phyloP scores from a whole-genome alignment of 2,329 filamentous ascomycete genomes.

The Penicillium sclerotiorum region DNA sequence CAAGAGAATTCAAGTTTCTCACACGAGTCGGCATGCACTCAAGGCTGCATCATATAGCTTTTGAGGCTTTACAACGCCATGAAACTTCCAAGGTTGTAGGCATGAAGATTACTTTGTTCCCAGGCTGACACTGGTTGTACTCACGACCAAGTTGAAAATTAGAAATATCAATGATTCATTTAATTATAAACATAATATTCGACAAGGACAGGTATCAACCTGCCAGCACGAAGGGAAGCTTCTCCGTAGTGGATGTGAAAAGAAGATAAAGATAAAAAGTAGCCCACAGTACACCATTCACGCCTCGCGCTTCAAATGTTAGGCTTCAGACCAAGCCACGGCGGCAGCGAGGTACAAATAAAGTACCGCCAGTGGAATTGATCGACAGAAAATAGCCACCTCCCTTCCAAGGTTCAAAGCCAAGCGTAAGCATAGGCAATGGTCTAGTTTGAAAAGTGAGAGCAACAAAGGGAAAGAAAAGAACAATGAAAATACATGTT shows the following conservation, averaged over 20 bases:
- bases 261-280: neutral
- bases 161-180: conserved; percentile 16
- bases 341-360: neutral
- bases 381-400: conserved; percentile 12
- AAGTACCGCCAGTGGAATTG: neutral
- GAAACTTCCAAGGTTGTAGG: too few relatives aligned
- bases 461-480: conserved; percentile 21
- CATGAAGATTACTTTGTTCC: too few relatives aligned
- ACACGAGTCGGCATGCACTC: too few relatives aligned
- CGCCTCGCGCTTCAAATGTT: too few relatives aligned
- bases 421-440: conserved; percentile 19
- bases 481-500: conserved; percentile 9
- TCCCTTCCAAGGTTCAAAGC: too few relatives aligned
- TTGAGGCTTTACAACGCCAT: too few relatives aligned
- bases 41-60: too few relatives aligned
- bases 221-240: conserved; percentile 4
- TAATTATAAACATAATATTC: conserved; percentile 23
- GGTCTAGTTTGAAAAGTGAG: conserved; percentile 19
- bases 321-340: neutral
- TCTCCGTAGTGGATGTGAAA: neutral
- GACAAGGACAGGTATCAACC: conserved; percentile 8
- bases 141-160: too few relatives aligned
- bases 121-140: too few relatives aligned
- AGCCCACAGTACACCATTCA: neutral
- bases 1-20: too few relatives aligned